Conservation (phyloP, 371 early-diverging fungal genomes). For the Rhizomucor pusillus region DNA sequence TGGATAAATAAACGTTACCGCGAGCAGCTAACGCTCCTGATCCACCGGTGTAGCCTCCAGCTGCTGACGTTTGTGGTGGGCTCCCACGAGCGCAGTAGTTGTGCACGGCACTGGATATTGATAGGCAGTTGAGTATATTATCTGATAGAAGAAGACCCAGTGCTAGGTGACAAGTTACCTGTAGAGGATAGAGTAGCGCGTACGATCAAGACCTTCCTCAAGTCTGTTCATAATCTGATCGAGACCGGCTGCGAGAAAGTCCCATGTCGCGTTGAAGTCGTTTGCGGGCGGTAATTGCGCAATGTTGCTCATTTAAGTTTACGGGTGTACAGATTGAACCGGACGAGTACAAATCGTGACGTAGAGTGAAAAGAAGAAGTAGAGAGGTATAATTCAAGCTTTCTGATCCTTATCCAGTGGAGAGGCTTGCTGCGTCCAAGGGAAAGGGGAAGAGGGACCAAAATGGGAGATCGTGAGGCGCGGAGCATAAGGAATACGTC, state of each 20-base stretch:
- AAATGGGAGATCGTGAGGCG: too few relatives aligned
- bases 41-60: slow-evolving; percentile 6
- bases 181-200: slow-evolving; percentile 83
- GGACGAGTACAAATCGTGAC: too few relatives aligned
- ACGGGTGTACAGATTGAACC: too few relatives aligned
- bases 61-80: slow-evolving; percentile 13
- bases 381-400: too few relatives aligned
- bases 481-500: too few relatives aligned
- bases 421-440: too few relatives aligned
- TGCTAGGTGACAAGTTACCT: slow-evolving; percentile 57
- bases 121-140: neutral
- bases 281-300: slow-evolving; percentile 38
- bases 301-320: slow-evolving; percentile 1
- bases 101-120: slow-evolving; percentile 67
- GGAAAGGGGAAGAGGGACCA: too few relatives aligned
- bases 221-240: slow-evolving; percentile 78
- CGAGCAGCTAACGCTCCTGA: slow-evolving; percentile 3
- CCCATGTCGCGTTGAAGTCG: slow-evolving; percentile 75
- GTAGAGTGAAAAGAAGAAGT: too few relatives aligned
- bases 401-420: too few relatives aligned
- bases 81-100: slow-evolving; percentile 73
- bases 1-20: slow-evolving; percentile 31
- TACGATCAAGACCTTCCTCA: slow-evolving; percentile 71
- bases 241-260: slow-evolving; percentile 71
- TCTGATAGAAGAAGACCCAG: neutral